Percentiles rank a stretch among this genome's conserved stretches.
Conservation (phyloP, 1,139 yeast species). For the Saccharomyces hybrid region DNA sequence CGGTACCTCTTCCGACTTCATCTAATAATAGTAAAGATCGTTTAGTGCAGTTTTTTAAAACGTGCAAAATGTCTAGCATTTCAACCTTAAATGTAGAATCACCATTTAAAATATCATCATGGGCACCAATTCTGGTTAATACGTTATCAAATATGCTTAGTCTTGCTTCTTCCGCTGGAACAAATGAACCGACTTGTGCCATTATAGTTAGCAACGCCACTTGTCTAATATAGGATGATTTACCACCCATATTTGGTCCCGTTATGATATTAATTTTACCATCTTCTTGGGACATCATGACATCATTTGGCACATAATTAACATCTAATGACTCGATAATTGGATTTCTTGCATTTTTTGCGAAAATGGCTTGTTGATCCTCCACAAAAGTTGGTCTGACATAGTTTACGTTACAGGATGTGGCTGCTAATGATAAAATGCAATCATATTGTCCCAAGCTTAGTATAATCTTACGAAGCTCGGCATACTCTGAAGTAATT, state of each 20-base stretch:
- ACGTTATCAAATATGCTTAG: slow-evolving; percentile 38
- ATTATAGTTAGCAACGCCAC: slow-evolving; percentile 40
- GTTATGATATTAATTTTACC: slow-evolving; percentile 36
- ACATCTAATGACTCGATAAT: slow-evolving; percentile 52
- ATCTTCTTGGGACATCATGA: slow-evolving; percentile 39
- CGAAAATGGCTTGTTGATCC: slow-evolving; percentile 42
- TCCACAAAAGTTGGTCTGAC: slow-evolving; percentile 52
- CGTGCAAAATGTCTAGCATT: slow-evolving; percentile 39
- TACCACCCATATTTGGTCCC: slow-evolving; percentile 45
- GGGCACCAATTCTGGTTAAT: slow-evolving; percentile 42
- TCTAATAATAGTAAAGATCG: slow-evolving; percentile 41
- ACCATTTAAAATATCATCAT: slow-evolving; percentile 33
- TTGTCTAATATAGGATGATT: slow-evolving; percentile 44
- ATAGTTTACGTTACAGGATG: slow-evolving; percentile 43
- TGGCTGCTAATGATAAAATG: slow-evolving; percentile 60
- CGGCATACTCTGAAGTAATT: slow-evolving; percentile 43
- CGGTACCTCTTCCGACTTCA: slow-evolving; percentile 59
- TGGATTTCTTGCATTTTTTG: slow-evolving; percentile 69
- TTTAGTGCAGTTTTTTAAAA: slow-evolving; percentile 32
- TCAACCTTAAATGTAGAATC: too few relatives aligned
- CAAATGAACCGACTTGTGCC: slow-evolving; percentile 46
- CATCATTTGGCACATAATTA: slow-evolving; percentile 64
- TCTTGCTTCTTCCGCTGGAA: slow-evolving; percentile 43
- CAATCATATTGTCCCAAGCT: slow-evolving; percentile 64
- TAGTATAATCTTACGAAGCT: slow-evolving; percentile 44